Evolutionary conservation across 2,329 filamentous ascomycete species (phyloP).

Genomic region (Zasmidium angulare): DNA sequence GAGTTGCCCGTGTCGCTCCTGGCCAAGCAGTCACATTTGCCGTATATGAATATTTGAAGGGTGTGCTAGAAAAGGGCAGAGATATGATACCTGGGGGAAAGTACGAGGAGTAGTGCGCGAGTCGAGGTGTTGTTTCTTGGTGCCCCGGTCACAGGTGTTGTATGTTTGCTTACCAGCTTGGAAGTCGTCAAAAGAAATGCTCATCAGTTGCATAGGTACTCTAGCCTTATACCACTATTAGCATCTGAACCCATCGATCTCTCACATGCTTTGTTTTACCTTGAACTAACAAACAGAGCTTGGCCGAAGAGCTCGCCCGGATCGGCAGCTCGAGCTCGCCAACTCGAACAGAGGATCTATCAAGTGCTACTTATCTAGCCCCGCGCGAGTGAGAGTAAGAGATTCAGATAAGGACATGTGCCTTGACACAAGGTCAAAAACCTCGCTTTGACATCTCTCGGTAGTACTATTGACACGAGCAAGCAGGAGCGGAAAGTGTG

Average conservation of each 20-base stretch:
- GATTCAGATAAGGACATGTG: not conserved
- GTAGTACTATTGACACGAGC: too few species aligned
- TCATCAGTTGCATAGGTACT: not conserved
- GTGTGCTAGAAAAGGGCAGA: constrained; percentile 47
- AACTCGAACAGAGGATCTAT: too few species aligned
- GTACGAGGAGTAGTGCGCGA: constrained; percentile 49
- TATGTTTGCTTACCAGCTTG: not conserved
- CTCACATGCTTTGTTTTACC: not conserved
- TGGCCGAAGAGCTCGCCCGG: not conserved
- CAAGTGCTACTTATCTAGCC: too few species aligned
- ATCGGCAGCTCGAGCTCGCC: not conserved
- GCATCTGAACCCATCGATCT: not conserved
- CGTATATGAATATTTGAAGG: constrained; percentile 54
- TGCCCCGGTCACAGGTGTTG: not conserved
- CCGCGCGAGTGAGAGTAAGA: not conserved
- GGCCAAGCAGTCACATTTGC: constrained; percentile 80
- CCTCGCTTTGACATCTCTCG: too few species aligned
- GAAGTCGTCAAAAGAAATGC: not conserved
- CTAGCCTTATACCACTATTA: not conserved
- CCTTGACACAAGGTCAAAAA: too few species aligned
- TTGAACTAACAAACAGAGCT: not conserved
- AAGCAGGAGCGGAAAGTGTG: too few species aligned
- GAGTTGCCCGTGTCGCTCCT: constrained; percentile 95
- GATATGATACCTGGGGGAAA: constrained; percentile 48
- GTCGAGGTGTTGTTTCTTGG: not conserved